Conservation (phyloP, 2,329 filamentous ascomycete species). For the Colletotrichum lindemuthianum region DNA sequence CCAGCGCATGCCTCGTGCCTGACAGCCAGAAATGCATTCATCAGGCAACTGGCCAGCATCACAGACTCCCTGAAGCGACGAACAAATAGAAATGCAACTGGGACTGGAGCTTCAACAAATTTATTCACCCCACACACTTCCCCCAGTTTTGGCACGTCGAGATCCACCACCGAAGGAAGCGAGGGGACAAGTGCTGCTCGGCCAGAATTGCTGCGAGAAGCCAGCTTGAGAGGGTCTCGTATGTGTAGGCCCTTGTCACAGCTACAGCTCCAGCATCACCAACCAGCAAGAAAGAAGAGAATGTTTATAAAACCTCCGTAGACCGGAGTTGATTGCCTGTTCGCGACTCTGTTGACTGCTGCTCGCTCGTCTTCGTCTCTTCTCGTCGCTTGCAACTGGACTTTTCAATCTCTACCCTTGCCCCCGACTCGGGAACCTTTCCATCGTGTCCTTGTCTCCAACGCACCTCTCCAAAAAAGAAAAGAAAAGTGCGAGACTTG, state of each 20-base stretch:
- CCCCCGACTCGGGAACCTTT: neutral
- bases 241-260: too few species aligned
- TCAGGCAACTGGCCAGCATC: too few species aligned
- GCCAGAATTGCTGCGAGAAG: constrained; percentile 35
- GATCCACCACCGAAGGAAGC: constrained; percentile 33
- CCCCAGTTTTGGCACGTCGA: constrained; percentile 32
- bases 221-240: constrained; percentile 1
- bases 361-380: too few species aligned
- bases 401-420: neutral
- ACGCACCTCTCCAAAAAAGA: neutral
- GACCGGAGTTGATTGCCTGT: constrained; percentile 14
- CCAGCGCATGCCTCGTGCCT: too few species aligned
- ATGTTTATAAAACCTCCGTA: constrained; percentile 14
- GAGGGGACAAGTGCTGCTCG: constrained; percentile 26
- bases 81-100: neutral
- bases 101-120: constrained; percentile 10
- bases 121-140: constrained; percentile 31
- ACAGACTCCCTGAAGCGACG: too few species aligned
- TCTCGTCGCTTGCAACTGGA: neutral
- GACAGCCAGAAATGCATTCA: too few species aligned
- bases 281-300: neutral
- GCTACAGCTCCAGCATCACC: neutral
- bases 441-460: constrained; percentile 28
- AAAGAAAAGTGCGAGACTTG: neutral
- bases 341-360: neutral